phyloP scores from a whole-genome alignment of 2,329 filamentous ascomycete species.

The Sordariomycetes sp. region DNA sequence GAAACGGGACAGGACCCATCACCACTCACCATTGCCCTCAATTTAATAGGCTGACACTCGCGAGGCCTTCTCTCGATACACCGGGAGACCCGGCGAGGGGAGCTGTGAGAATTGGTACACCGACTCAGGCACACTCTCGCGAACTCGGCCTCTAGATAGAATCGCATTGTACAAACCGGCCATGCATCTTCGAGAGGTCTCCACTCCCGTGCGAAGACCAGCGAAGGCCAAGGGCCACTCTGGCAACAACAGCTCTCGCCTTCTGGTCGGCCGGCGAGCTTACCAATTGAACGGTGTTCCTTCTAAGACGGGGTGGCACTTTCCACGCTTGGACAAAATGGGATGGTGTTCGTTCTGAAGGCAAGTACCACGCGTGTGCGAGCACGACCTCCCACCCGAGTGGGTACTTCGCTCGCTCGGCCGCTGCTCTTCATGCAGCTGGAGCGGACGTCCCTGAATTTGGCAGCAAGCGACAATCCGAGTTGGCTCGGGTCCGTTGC shows the following conservation, averaged over 20 bases:
- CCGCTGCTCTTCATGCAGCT: neutral
- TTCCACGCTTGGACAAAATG: neutral
- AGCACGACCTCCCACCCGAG: neutral
- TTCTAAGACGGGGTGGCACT: neutral
- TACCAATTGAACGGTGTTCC: neutral
- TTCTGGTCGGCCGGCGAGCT: neutral
- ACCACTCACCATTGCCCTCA: neutral
- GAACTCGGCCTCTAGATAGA: too few relatives aligned
- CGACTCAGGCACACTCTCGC: too few relatives aligned
- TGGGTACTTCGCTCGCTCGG: neutral
- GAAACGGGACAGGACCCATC: neutral
- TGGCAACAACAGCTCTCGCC: neutral
- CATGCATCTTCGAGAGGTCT: too few relatives aligned
- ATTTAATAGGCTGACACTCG: too few relatives aligned
- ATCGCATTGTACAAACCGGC: too few relatives aligned
- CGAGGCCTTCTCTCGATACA: too few relatives aligned
- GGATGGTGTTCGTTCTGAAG: neutral
- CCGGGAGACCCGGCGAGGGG: too few relatives aligned
- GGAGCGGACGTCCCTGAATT: too few relatives aligned
- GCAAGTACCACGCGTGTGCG: neutral
- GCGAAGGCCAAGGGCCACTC: neutral
- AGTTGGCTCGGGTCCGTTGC: neutral
- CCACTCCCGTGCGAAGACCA: too few relatives aligned
- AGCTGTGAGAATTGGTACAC: too few relatives aligned
- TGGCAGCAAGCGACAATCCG: too few relatives aligned